Base-by-base conservation (phyloP, 2,329 filamentous ascomycete species). In the Beauveria sp. region DNA sequence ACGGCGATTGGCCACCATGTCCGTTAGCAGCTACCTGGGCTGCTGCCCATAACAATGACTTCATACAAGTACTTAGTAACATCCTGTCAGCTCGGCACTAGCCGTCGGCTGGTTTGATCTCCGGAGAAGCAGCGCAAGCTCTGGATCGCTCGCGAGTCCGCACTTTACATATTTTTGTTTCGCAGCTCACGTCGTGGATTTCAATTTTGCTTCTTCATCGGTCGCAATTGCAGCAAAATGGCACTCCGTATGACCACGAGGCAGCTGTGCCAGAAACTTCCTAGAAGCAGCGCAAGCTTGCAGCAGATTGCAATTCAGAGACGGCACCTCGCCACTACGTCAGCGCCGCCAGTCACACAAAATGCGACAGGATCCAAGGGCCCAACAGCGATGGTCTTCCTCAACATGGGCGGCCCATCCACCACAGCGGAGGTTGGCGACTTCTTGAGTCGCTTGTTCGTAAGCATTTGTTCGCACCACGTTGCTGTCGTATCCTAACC, bases 361-460 rank as follows among this genome's bases (percentile, higher is more conserved):
- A 82, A 91, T 81, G 80, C 83, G 7, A 84, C 84, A 1, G 84
- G 82, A 14, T 83, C 81, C 47, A 81, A 90, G 71, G 93, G 93
- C 0, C 92, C 93, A 8, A 99, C 95, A 5, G 95, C 95, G 49
- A 98, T 99, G 86, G 95, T 99, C 16, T 97, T 99, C 71, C 85
- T 99, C 78, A 99, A 99, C 77, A 99, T 99, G 95, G 95, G 95
- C 63, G 95, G 95, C 0, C 95, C 95, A 3, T 90, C 91, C 1
- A 96, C 90, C 4, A 89, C 88, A 5, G 85, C 87, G 67, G 92
- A 99, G 78, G 95, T 99, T 42, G 87, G 88, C 68, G 86, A 88
- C 74, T 99, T 98, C 71, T 78, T 99, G 53, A 95, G 89, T 73
- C 86, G 93, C 68, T 80, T 99, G 67, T 99, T 99, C 77, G 93